Evolutionary conservation across 169 alveolate genomes (phyloP), one percentile per base, ranked within the genome.

Genomic region (Plasmodium berghei): DNA sequence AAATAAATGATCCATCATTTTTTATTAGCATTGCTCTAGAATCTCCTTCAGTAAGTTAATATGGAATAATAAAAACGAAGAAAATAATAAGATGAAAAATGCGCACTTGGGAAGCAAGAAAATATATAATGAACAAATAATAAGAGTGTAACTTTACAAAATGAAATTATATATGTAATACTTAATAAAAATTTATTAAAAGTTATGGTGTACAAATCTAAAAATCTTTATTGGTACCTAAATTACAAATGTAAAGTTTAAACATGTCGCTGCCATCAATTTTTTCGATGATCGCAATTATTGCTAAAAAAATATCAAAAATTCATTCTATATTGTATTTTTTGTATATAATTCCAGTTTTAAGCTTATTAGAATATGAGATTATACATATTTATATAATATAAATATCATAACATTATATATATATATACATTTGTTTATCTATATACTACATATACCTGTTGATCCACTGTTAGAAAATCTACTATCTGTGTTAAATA

Each of bases 11-110:
- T 12, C 89, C 89, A 22, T 77, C 89, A 45, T 63, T 77, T 56
- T 77, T 77, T 54, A 77, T 77, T 49, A 77, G 80, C 89, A 77
- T 77, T 48, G 89, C 89, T 49, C 89, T 34, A 14, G 89, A 77
- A 69, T 77, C 89, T 16, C 89, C 89, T 77, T 12, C 12, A 18
- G 18, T 5, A 28, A 24, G 42, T 49, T 70, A 46, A 14, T 42
- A 48, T 28, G 63, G 16, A 24, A 70, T 46, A 48, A 10, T n/a
- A 18, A 22, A 64, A 64, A 64, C 22, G 9, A 22, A n/a, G 34
- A 10, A 48, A 48, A 64, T 24, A 24, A 26, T 26, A 26, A 3
- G 5, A 34, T 34, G 8, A 34, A 3, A 5, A 34, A 34, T 22
- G 1, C 1, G 0, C 26, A 22, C 26, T 22, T 22, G 26, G 26